Evolutionary conservation across 257 asterid species (phyloP), one percentile per base, ranked within the genome.

Genomic region (Rauvolfia tetraphylla): DNA sequence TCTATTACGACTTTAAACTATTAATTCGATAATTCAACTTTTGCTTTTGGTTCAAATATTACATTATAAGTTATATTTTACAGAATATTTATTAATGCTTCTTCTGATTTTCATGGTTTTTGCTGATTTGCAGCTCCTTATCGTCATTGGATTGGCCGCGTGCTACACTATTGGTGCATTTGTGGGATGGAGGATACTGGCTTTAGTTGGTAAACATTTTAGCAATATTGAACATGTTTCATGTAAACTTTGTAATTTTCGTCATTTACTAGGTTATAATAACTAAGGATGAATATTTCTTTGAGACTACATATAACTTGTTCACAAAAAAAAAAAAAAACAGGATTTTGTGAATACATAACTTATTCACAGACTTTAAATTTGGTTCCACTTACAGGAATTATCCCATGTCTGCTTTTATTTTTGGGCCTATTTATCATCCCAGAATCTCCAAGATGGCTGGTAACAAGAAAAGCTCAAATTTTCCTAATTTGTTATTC

Each of bases 391-490:
- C 63, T 78, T 71, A 62, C 78, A 84, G 87, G 83, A 67, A 29
- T 78, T 39, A 18, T 81, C 1, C 87, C 87, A 29, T 78, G 87
- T 57, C 36, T 79, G 22, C 11, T 84, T 15, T 53, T 78, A 44
- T 56, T 75, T 59, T 11, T 72, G 29, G 97, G 95, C 44, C 89
- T 92, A 69, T 88, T 89, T 80, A 80, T 92, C 85, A 88, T 92
- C 73, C 97, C 95, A 14, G 97, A 92, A 84, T 92, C 97, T 79
- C 97, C 97, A 70, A 85, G 96, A 83, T 92, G 97, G 97, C 89
- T 92, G 95, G 97, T 92, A 85, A 88, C 12, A 9, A 27, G 0
- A 18, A 53, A 0, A 53, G 22, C 17, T 25, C 34, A 2, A 51
- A 51, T 1, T 51, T 14, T 51, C 57, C 57, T 51, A 15, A 14